phyloP scores from a whole-genome alignment of 495 filamentous ascomycete genomes.

The Physcia stellaris region DNA sequence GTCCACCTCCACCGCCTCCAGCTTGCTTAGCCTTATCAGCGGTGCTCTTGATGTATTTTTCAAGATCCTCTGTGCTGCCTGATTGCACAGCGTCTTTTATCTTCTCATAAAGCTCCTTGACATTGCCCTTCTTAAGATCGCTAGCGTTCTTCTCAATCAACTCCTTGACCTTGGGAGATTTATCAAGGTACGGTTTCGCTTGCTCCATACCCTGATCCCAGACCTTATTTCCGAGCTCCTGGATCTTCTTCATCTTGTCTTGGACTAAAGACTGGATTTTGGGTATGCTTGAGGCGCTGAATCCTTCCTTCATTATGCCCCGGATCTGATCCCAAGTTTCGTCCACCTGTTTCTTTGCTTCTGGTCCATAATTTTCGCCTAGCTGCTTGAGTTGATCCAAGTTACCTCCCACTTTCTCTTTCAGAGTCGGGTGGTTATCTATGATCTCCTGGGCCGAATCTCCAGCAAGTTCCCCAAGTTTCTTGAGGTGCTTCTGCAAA shows the following conservation, averaged over 20 bases:
- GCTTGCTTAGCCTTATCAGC: slow-evolving; percentile 38
- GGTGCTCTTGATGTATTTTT: slow-evolving; percentile 42
- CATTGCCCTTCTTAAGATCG: slow-evolving; percentile 43
- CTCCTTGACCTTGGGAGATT: slow-evolving; percentile 51
- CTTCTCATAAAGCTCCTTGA: slow-evolving; percentile 36
- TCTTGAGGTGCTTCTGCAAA: slow-evolving; percentile 35
- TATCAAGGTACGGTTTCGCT: slow-evolving; percentile 47
- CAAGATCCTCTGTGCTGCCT: slow-evolving; percentile 38
- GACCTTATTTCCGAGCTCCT: slow-evolving; percentile 46
- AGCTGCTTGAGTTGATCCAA: slow-evolving; percentile 48
- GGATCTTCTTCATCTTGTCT: slow-evolving; percentile 47
- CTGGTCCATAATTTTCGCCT: slow-evolving; percentile 48
- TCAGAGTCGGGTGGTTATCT: slow-evolving; percentile 50
- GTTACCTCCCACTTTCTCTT: slow-evolving; percentile 51
- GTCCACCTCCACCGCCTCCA: slow-evolving; percentile 19
- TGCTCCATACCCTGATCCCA: slow-evolving; percentile 51
- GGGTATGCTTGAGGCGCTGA: slow-evolving; percentile 31
- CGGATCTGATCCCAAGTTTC: slow-evolving; percentile 47
- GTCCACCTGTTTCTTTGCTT: slow-evolving; percentile 55
- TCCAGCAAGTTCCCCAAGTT: slow-evolving; percentile 38
- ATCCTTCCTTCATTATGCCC: slow-evolving; percentile 38
- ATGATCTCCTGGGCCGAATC: slow-evolving; percentile 43
- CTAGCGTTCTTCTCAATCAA: slow-evolving; percentile 47
- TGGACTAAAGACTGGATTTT: slow-evolving; percentile 46
- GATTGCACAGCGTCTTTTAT: slow-evolving; percentile 39